Evolutionary conservation across 192 early-diverging fungal species (phyloP).

Genomic region (Oehlia diaphana): DNA sequence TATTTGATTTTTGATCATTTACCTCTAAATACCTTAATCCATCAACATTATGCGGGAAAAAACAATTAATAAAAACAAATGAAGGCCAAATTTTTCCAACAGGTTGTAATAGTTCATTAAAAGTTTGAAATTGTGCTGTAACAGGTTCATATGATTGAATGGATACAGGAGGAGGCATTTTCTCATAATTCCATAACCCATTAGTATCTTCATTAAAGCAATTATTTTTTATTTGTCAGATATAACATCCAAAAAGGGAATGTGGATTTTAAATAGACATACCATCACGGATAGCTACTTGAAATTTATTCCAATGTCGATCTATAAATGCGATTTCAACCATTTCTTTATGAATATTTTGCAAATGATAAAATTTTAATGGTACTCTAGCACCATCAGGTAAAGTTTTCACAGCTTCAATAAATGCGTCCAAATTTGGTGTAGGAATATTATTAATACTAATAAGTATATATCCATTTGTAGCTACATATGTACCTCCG

Average conservation of each 20-base stretch:
- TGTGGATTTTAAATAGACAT: constrained; percentile 9
- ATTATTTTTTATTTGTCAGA: not conserved
- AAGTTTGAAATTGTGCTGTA: constrained; percentile 68
- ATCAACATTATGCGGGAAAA: constrained; percentile 76
- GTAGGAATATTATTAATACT: constrained; percentile 68
- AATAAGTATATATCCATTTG: constrained; percentile 65
- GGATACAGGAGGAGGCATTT: constrained; percentile 62
- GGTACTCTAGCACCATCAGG: constrained; percentile 62
- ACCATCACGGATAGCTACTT: constrained; percentile 76
- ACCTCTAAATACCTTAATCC: constrained; percentile 66
- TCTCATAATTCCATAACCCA: constrained; percentile 79
- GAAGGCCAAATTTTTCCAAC: constrained; percentile 75
- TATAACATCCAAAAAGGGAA: not conserved
- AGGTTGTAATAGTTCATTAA: constrained; percentile 72
- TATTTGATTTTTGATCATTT: not conserved
- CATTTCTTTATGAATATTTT: constrained; percentile 78
- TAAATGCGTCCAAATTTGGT: constrained; percentile 64
- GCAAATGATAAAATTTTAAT: constrained; percentile 70
- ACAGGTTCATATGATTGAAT: constrained; percentile 51
- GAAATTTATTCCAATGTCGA: constrained; percentile 83
- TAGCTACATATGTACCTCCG: constrained; percentile 80
- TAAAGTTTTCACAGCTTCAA: constrained; percentile 60
- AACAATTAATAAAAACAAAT: constrained; percentile 77
- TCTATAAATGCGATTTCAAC: constrained; percentile 84
- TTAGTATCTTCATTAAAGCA: constrained; percentile 50